These are phyloP conservation scores for Diplodia corticola DNA, from an alignment of 2,329 filamentous ascomycete species.

Conservation along the genomic window DNA sequence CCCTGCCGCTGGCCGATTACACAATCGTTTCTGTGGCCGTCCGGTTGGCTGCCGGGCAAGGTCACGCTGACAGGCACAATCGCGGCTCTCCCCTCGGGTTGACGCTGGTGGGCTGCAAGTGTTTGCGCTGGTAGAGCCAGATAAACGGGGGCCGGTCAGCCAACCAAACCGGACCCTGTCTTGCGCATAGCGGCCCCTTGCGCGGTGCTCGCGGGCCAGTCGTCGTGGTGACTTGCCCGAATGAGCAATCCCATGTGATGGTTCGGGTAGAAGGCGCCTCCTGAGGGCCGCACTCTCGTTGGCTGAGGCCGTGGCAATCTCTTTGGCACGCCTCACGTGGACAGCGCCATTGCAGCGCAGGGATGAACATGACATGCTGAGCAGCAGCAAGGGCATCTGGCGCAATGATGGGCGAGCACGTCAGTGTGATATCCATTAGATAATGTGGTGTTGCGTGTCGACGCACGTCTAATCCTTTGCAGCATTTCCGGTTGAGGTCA, in stretches of 20 bases:
- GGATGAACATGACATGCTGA: background rate
- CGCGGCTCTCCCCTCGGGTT: too few species aligned
- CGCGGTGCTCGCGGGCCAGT: background rate
- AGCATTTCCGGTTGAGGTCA: background rate
- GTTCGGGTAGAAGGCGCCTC: background rate
- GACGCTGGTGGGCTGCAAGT: background rate
- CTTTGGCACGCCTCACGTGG: background rate
- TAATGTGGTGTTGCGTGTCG: constrained; percentile 1
- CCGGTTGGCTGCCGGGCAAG: background rate
- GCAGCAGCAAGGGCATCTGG: background rate
- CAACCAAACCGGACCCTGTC: background rate
- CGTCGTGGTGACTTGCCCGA: background rate
- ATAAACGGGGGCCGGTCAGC: background rate
- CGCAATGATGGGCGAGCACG: background rate
- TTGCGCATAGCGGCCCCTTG: background rate
- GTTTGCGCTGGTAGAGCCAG: constrained; percentile 1
- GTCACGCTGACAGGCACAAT: background rate
- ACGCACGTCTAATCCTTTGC: background rate
- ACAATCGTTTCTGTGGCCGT: background rate
- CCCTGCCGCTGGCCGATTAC: background rate
- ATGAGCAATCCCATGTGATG: background rate
- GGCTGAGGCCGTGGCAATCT: background rate
- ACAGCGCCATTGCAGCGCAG: background rate
- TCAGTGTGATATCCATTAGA: background rate
- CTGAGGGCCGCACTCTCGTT: background rate